Conservation (phyloP, 2,329 filamentous ascomycete genomes). For the Colletotrichum tamarilloi region DNA sequence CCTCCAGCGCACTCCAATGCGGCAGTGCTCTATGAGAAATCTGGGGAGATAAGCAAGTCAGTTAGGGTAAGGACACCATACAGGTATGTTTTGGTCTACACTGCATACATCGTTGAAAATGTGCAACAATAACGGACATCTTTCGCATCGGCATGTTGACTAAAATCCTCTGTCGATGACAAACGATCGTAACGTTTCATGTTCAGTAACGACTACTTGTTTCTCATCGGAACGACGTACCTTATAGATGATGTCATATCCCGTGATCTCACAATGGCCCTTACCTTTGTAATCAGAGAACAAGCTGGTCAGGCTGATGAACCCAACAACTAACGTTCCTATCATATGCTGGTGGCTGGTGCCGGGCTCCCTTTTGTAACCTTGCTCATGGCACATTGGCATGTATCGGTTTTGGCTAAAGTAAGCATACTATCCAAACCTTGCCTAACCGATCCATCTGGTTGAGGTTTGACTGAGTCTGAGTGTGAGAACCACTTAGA, state of each 20-base stretch:
- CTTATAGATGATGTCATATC: not conserved
- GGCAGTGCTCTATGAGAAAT: not conserved
- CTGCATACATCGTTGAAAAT: too few species aligned
- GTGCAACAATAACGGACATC: not conserved
- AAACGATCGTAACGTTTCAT: not conserved
- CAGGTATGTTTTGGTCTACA: too few species aligned
- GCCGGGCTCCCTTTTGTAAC: not conserved
- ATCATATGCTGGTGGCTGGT: not conserved
- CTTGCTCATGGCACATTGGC: not conserved
- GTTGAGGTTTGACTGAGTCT: not conserved
- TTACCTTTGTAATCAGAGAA: not conserved
- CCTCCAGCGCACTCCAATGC: not conserved
- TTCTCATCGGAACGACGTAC: too few species aligned
- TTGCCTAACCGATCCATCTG: not conserved
- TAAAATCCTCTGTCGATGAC: not conserved
- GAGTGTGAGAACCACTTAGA: not conserved
- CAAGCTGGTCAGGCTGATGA: too few species aligned
- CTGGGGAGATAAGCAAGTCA: not conserved
- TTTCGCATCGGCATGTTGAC: not conserved
- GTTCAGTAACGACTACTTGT: not conserved
- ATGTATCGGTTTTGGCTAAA: not conserved
- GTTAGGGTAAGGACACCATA: not conserved
- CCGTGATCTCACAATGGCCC: not conserved
- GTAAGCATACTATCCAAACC: not conserved
- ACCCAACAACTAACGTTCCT: too few species aligned